A percentile compares a stretch with the other conserved stretches of the same genome.
phyloP scores from a whole-genome alignment of 2,329 filamentous ascomycete genomes.

The Aureobasidium pullulans region DNA sequence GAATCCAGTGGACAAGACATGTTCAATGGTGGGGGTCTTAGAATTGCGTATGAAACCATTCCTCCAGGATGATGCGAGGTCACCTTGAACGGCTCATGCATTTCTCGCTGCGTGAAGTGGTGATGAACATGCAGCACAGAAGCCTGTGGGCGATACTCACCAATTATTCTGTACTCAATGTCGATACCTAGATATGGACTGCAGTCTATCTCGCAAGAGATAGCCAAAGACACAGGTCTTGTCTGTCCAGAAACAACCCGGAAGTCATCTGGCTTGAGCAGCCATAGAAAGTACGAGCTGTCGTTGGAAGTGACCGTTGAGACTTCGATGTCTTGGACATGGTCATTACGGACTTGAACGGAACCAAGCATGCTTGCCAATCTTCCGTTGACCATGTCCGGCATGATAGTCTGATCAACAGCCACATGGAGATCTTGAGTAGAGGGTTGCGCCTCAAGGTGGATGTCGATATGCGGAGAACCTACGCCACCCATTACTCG shows the following conservation, averaged over 20 bases:
- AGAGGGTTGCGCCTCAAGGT: slow-evolving; percentile 28
- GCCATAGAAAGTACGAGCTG: slow-evolving; percentile 1
- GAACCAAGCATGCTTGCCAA: slow-evolving; percentile 44
- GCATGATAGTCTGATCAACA: slow-evolving; percentile 35
- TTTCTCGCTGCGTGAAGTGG: slow-evolving; percentile 18
- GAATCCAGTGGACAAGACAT: background rate
- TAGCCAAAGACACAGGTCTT: slow-evolving; percentile 32
- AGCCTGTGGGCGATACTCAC: background rate
- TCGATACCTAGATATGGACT: background rate
- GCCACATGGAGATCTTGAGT: slow-evolving; percentile 26
- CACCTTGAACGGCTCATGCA: slow-evolving; percentile 43
- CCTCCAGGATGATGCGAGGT: slow-evolving; percentile 48
- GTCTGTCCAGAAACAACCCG: slow-evolving; percentile 33
- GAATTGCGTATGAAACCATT: slow-evolving; percentile 50
- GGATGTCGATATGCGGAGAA: slow-evolving; percentile 39
- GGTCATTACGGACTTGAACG: slow-evolving; percentile 41
- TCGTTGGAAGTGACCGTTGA: slow-evolving; percentile 17
- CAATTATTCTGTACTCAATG: background rate
- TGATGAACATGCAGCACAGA: slow-evolving; percentile 10
- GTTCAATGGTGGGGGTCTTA: slow-evolving; percentile 45
- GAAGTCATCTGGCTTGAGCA: slow-evolving; percentile 1
- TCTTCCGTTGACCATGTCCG: slow-evolving; percentile 44
- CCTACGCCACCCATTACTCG: slow-evolving; percentile 46
- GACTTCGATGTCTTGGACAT: slow-evolving; percentile 23
- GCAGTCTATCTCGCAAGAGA: slow-evolving; percentile 20